A percentile compares a stretch with the other conserved stretches of the same genome.
Conservation (phyloP, 768 basidiomycete species). For the Polyporus arcularius region DNA sequence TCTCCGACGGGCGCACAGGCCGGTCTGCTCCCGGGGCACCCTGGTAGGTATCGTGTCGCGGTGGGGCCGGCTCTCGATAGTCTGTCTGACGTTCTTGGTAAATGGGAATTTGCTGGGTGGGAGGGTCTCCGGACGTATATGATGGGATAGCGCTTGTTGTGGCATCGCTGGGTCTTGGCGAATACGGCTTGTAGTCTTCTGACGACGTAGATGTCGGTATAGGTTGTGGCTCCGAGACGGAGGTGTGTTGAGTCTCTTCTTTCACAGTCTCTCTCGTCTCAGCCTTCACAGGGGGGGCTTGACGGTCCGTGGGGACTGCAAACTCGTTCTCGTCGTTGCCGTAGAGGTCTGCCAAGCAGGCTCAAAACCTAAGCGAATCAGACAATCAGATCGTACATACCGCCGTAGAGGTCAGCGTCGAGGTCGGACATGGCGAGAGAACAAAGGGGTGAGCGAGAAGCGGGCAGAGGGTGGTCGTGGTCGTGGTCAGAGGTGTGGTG, state of each 20-base stretch:
- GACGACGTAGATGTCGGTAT: constrained; percentile 14
- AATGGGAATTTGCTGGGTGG: constrained; percentile 75
- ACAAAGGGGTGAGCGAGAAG: constrained; percentile 60
- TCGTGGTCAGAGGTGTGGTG: neutral
- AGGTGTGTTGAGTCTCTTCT: neutral
- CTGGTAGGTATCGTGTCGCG: constrained; percentile 38
- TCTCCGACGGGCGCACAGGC: constrained; percentile 80
- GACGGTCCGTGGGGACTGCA: constrained; percentile 46
- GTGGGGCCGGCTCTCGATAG: constrained; percentile 43
- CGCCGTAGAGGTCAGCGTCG: constrained; percentile 89
- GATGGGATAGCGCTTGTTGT: constrained; percentile 25
- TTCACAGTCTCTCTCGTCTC: constrained; percentile 8
- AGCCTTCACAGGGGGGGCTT: constrained; percentile 29
- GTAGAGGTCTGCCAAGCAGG: constrained; percentile 60
- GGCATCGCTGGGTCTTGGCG: constrained; percentile 21
- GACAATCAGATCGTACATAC: constrained; percentile 35
- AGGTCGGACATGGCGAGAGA: constrained; percentile 67
- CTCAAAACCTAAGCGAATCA: neutral
- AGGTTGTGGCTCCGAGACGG: neutral
- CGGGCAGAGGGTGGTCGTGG: constrained; percentile 18
- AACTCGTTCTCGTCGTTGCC: constrained; percentile 62
- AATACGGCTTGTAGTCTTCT: constrained; percentile 26
- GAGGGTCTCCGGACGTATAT: constrained; percentile 37
- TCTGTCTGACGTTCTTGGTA: constrained; percentile 68
- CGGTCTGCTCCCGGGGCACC: constrained; percentile 51